Base-by-base conservation (phyloP, 495 filamentous ascomycete genomes). In the Penicillium argentinense region DNA sequence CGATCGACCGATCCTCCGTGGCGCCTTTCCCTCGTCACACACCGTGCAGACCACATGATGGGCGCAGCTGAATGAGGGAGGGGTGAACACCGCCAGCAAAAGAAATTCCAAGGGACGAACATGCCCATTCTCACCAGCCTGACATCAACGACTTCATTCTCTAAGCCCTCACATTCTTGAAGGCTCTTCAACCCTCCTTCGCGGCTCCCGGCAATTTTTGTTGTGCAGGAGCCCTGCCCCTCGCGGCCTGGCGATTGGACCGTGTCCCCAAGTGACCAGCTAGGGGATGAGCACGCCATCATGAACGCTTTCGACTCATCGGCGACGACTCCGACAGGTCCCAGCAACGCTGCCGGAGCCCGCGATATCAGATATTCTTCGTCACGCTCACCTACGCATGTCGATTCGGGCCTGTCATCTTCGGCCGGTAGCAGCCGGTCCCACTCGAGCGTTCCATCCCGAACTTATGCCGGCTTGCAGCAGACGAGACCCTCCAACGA, bases 271-370 rank as follows among this genome's bases (percentile, higher is more conserved):
- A 47, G 33, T 45, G n/a, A 50, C 48, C 34, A 46, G 43, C 38
- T 18, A 60, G 52, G 48, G 39, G 25, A 54, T 46, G 53, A 68
- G 56, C 64, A 67, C 67, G 66, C 58, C 66, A 70, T 69, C 54
- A 71, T 71, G 70, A 60, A 65, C 36, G 57, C 58, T 22, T 54
- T 53, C 53, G 63, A 66, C 53, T 57, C 60, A 63, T 58, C 53
- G 56, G 51, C 47, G 37, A 47, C 49, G 26, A 16, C 44, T 59
- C 49, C 54, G 49, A 62, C 51, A 47, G 54, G 57, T n/a, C 29
- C 47, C 27, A 34, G 39, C 42, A 42, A 40, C 39, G 11, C 30
- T 19, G 40, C 12, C 13, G 32, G 36, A 37, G 48, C 48, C 45
- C 54, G 46, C 51, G 42, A 56, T 34, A 50, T 53, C 40, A 34